A percentile compares a stretch with the other conserved stretches of the same genome.
These are phyloP conservation scores for Lasiosphaeriaceae sp. DNA, from an alignment of 495 filamentous ascomycete genomes.

Conservation along the genomic window DNA sequence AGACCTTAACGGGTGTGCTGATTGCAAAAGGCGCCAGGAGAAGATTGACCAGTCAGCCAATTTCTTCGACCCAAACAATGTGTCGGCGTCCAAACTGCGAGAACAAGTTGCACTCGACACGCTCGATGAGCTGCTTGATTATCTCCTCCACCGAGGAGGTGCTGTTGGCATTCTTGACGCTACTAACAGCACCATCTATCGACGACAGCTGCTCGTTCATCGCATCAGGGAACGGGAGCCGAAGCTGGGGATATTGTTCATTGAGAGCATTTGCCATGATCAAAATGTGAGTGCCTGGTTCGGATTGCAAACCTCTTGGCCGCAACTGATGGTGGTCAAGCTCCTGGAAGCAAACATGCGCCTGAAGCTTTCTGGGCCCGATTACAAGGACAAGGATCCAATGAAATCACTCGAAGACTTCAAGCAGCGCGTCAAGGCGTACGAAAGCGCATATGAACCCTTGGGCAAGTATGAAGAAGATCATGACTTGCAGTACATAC, in stretches of 20 bases:
- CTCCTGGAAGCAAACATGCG: slow-evolving; percentile 96
- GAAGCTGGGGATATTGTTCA: slow-evolving; percentile 82
- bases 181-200: slow-evolving; percentile 88
- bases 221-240: slow-evolving; percentile 80
- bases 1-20: slow-evolving; percentile 25
- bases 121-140: slow-evolving; percentile 85
- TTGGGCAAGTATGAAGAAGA: slow-evolving; percentile 88
- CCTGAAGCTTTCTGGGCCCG: slow-evolving; percentile 91
- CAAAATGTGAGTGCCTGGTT: slow-evolving; percentile 42
- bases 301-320: slow-evolving; percentile 5
- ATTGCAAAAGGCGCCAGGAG: slow-evolving; percentile 28
- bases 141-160: slow-evolving; percentile 74
- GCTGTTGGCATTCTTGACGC: slow-evolving; percentile 98
- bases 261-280: slow-evolving; percentile 90
- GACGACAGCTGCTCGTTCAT: slow-evolving; percentile 77
- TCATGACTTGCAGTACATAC: slow-evolving; percentile 83
- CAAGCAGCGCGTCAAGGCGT: slow-evolving; percentile 86
- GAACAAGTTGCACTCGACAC: slow-evolving; percentile 92
- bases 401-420: slow-evolving; percentile 80
- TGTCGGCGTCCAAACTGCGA: slow-evolving; percentile 72
- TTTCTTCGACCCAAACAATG: slow-evolving; percentile 93
- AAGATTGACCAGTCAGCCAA: slow-evolving; percentile 81
- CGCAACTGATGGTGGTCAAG: slow-evolving; percentile 17
- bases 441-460: slow-evolving; percentile 88
- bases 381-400: slow-evolving; percentile 93